phyloP scores from a whole-genome alignment of 75 land plant genomes.

The Larix kaempferi region DNA sequence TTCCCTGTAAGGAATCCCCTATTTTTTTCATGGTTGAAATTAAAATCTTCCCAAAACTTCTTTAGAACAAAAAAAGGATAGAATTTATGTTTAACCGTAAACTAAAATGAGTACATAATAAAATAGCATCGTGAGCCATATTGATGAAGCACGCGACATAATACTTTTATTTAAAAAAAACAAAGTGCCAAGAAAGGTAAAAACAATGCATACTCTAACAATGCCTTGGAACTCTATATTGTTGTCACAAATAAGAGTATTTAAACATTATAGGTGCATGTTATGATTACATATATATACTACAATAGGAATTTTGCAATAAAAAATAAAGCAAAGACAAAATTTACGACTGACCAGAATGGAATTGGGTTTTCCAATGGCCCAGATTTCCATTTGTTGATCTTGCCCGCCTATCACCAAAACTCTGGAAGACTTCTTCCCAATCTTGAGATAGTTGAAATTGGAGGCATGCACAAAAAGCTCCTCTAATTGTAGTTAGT shows the following conservation, averaged over 20 bases:
- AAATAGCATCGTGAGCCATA: not conserved
- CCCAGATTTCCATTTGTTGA: slow-evolving; percentile 83
- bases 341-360: slow-evolving; percentile 48
- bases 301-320: not conserved
- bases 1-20: too few species aligned
- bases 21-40: too few species aligned
- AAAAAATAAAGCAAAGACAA: not conserved
- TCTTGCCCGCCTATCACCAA: slow-evolving; percentile 85
- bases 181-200: not conserved
- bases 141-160: not conserved
- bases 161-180: not conserved
- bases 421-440: slow-evolving; percentile 66
- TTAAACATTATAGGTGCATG: not conserved
- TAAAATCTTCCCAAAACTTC: too few species aligned
- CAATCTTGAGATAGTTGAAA: slow-evolving; percentile 79
- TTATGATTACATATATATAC: not conserved
- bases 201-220: not conserved
- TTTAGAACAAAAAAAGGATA: too few species aligned
- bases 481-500: slow-evolving; percentile 43
- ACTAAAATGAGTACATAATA: not conserved
- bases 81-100: not conserved
- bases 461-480: slow-evolving; percentile 69
- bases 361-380: slow-evolving; percentile 78
- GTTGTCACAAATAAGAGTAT: not conserved
- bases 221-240: not conserved